These are phyloP conservation scores for Pseudotulostoma volvatum DNA, from an alignment of 495 filamentous ascomycete genomes.

Conservation along the genomic window DNA sequence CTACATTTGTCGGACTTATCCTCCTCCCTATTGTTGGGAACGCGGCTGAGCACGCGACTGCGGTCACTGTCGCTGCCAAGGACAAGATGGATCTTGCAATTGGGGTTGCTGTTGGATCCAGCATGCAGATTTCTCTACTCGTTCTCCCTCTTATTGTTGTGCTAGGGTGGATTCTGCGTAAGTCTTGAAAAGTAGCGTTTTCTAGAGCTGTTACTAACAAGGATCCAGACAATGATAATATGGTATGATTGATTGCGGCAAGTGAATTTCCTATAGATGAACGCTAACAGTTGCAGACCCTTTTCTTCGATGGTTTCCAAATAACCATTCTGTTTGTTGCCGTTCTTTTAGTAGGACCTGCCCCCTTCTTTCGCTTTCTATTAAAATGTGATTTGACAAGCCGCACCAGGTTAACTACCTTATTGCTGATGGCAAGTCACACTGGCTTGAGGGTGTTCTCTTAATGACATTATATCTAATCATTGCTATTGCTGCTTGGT, in stretches of 20 bases:
- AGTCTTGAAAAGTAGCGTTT: no score
- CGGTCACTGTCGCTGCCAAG: constrained; percentile 72
- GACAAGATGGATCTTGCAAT: constrained; percentile 86
- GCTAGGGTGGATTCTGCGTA: constrained; percentile 66
- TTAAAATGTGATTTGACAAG: constrained; percentile 2
- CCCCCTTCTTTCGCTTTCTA: background rate
- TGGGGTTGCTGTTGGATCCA: constrained; percentile 68
- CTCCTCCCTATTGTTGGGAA: constrained; percentile 83
- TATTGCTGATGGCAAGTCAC: constrained; percentile 45
- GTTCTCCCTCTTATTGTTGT: constrained; percentile 64
- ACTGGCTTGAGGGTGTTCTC: constrained; percentile 60
- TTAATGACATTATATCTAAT: constrained; percentile 59
- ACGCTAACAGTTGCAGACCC: constrained; percentile 34
- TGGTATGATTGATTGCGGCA: constrained; percentile 24
- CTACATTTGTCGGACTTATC: constrained; percentile 72
- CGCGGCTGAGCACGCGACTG: constrained; percentile 75
- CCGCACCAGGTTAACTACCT: constrained; percentile 52
- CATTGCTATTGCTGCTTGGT: constrained; percentile 46
- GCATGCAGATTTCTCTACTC: constrained; percentile 75
- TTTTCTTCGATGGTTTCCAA: constrained; percentile 71
- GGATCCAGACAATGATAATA: constrained; percentile 20
- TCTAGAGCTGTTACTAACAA: background rate
- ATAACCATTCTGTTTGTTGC: constrained; percentile 63
- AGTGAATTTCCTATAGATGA: background rate
- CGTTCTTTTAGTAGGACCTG: constrained; percentile 40